A percentile compares a stretch with the other conserved stretches of the same genome.
Evolutionary conservation across 352 stramenopile species (phyloP).

Genomic region (Phytopythium vexans): DNA sequence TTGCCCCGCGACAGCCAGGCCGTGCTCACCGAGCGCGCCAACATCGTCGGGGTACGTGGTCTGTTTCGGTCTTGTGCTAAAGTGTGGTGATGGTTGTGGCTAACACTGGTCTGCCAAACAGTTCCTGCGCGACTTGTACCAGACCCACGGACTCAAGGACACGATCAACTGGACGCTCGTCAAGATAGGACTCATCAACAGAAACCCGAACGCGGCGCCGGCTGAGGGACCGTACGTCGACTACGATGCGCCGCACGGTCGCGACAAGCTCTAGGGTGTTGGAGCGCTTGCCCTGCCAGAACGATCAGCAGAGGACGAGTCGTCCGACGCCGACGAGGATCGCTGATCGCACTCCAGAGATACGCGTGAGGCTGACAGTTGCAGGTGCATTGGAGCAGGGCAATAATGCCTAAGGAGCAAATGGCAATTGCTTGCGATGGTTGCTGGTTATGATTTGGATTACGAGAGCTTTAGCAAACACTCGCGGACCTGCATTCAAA

Average conservation of each 20-base stretch:
- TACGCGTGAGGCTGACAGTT: too few species aligned
- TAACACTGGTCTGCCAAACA: background rate
- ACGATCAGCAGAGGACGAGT: conserved; percentile 21
- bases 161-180: conserved; percentile 87
- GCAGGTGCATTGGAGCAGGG: too few species aligned
- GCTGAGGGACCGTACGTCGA: conserved; percentile 37
- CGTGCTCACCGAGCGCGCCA: conserved; percentile 35
- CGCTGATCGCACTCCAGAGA: too few species aligned
- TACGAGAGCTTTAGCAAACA: too few species aligned
- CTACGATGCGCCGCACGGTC: conserved; percentile 20
- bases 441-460: too few species aligned
- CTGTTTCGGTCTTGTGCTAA: background rate
- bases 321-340: too few species aligned
- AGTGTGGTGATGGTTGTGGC: background rate
- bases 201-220: conserved; percentile 73
- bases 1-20: conserved; percentile 26
- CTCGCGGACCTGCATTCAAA: too few species aligned
- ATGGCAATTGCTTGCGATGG: too few species aligned
- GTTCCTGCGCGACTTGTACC: conserved; percentile 54
- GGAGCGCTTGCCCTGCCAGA: conserved; percentile 37
- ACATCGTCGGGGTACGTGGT: conserved; percentile 17
- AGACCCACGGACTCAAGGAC: conserved; percentile 54
- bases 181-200: conserved; percentile 82
- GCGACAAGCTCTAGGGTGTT: conserved; percentile 23
- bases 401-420: too few species aligned